phyloP scores from a whole-genome alignment of 352 stramenopile genomes.

The Pythium vanterpoolii region DNA sequence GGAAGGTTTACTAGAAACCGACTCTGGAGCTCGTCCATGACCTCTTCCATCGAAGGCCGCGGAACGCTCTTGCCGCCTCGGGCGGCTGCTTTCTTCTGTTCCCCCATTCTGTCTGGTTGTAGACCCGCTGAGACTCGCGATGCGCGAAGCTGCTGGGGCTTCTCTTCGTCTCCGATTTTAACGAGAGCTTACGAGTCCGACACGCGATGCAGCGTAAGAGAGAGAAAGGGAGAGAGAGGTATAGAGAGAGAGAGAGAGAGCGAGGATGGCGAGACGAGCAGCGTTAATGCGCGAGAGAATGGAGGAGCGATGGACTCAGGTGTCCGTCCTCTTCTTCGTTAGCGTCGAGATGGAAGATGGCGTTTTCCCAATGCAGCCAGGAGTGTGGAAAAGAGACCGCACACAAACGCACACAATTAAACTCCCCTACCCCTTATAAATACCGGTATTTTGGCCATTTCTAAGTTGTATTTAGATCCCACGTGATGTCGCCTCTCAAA shows the following conservation, averaged over 20 bases:
- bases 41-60: conserved; percentile 74
- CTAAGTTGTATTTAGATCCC: not conserved
- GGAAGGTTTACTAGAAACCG: conserved; percentile 95
- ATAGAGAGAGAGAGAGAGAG: not conserved
- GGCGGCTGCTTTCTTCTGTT: conserved; percentile 26
- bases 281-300: not conserved
- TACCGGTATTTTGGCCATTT: not conserved
- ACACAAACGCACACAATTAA: not conserved
- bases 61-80: conserved; percentile 14
- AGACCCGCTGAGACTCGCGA: not conserved
- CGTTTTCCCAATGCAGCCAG: not conserved
- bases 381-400: not conserved
- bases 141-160: not conserved
- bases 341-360: not conserved
- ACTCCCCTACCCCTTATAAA: not conserved
- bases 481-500: not conserved
- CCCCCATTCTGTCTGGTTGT: conserved; percentile 12
- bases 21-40: conserved; percentile 95
- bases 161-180: not conserved
- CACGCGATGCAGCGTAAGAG: no score
- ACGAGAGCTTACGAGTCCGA: not conserved
- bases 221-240: not conserved
- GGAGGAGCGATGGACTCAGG: not conserved
- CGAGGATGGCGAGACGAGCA: not conserved
- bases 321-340: no score